Evolutionary conservation across 129 eudicot genomes (phyloP).

Genomic region (Rutidosis leptorrhynchoides): DNA sequence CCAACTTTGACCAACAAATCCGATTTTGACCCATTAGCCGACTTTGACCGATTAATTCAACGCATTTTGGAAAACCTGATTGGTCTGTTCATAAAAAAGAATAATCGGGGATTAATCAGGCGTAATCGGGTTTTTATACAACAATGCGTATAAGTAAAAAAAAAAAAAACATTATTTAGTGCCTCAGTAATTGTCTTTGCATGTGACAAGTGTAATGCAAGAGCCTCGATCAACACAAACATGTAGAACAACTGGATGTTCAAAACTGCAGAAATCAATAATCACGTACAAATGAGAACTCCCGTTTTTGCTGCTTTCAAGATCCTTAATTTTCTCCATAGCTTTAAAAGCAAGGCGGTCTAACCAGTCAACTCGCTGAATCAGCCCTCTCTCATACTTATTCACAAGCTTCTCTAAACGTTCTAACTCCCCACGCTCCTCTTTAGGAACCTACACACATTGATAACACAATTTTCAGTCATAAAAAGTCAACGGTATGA

Average conservation of each 20-base stretch:
- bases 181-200: too few species aligned
- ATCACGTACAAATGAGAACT: conserved; percentile 76
- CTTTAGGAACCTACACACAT: conserved; percentile 78
- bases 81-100: too few species aligned
- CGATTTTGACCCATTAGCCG: too few species aligned
- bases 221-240: conserved; percentile 31
- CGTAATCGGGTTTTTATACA: too few species aligned
- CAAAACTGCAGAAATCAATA: conserved; percentile 94
- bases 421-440: conserved; percentile 93
- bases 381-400: conserved; percentile 93
- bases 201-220: too few species aligned
- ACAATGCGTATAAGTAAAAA: too few species aligned
- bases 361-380: conserved; percentile 97
- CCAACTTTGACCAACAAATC: too few species aligned
- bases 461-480: not conserved
- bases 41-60: too few species aligned
- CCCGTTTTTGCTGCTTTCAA: conserved; percentile 73
- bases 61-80: too few species aligned
- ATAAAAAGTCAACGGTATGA: not conserved
- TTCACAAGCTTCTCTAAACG: conserved; percentile 95
- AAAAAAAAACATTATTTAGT: too few species aligned
- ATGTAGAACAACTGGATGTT: conserved; percentile 97
- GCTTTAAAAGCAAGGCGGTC: conserved; percentile 89
- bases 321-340: conserved; percentile 89
- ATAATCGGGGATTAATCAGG: too few species aligned